Base-by-base conservation (phyloP, 192 early-diverging fungal genomes). In the Mortierella alpina region DNA sequence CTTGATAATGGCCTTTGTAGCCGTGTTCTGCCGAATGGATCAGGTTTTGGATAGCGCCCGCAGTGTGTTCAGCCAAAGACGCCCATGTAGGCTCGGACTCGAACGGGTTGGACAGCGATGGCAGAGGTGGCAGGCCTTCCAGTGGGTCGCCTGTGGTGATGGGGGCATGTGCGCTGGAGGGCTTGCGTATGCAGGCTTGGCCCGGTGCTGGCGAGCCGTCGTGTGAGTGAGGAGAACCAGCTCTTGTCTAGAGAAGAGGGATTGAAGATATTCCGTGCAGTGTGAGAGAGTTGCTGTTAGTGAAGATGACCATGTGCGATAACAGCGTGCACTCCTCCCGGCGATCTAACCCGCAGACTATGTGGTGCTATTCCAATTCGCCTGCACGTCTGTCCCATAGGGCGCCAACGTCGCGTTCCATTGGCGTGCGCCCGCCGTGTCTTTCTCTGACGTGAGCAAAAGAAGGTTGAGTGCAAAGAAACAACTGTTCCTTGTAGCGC, bases 1-100 rank as follows among this genome's bases (percentile, higher is more conserved):
- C 57, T 57, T 71, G 75, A 49, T 71, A 79, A 46, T 79, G 72
- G 8, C 63, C 22, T 40, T 79, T 71, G 64, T 79, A 71, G 7
- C 64, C 69, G 49, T 72, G 57, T 3, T 70, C 69, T 6, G 64
- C 64, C 5, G 75, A 79, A 1, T 66, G 57, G 14, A 72, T 44
- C 48, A 79, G 59, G 56, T 79, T 79, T 15, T 67, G 57, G 14
- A 79, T 13, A 7, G 63, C 48, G 39, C 48, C 50, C 1, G 69
- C 61, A 13, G 59, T 62, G 46, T 79, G 68, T 9, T 70, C 64
- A 9, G 58, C 47, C 18, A 79, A 23, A 8, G 75, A 79, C 22
- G 18, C 48, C 75, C 75, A 79, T 1, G 75, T 79, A 1, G 75
- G 75, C 2, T 20, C 64, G n/a, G 75, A 65, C 13, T 72, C 69